Percentiles rank a stretch among this genome's conserved stretches.
phyloP scores from a whole-genome alignment of 208 protist species.

The Crithidia expoeki region DNA sequence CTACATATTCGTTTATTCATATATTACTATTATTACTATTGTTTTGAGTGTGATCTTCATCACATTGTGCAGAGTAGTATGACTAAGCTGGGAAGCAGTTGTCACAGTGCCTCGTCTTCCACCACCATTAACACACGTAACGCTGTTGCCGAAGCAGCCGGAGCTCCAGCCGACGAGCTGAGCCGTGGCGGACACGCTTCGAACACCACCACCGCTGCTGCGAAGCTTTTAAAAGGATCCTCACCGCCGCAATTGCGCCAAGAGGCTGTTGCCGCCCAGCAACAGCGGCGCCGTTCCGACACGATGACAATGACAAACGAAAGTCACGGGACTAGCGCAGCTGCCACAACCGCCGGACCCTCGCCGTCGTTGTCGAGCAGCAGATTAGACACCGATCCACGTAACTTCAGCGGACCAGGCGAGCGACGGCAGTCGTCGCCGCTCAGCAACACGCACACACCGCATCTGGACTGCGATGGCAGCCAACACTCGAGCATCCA shows the following conservation, averaged over 20 bases:
- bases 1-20: not conserved
- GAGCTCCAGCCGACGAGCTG: not conserved
- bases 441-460: not conserved
- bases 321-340: not conserved
- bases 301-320: not conserved
- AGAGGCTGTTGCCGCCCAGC: conserved; percentile 26
- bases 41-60: not conserved
- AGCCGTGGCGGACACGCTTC: not conserved
- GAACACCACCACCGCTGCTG: not conserved
- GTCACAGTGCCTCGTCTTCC: conserved; percentile 16
- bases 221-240: conserved; percentile 11
- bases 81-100: conserved; percentile 13
- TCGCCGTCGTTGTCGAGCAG: conserved; percentile 13
- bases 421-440: conserved; percentile 11
- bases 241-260: conserved; percentile 21
- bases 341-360: not conserved
- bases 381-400: not conserved
- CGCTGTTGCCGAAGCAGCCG: not conserved
- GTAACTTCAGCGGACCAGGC: not conserved
- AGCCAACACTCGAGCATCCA: conserved; percentile 1
- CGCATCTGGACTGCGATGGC: not conserved
- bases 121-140: conserved; percentile 1
- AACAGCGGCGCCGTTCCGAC: conserved; percentile 11
- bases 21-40: not conserved
- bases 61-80: not conserved